phyloP scores from a whole-genome alignment of 2,329 filamentous ascomycete genomes.

The Pseudogymnoascus sp. region DNA sequence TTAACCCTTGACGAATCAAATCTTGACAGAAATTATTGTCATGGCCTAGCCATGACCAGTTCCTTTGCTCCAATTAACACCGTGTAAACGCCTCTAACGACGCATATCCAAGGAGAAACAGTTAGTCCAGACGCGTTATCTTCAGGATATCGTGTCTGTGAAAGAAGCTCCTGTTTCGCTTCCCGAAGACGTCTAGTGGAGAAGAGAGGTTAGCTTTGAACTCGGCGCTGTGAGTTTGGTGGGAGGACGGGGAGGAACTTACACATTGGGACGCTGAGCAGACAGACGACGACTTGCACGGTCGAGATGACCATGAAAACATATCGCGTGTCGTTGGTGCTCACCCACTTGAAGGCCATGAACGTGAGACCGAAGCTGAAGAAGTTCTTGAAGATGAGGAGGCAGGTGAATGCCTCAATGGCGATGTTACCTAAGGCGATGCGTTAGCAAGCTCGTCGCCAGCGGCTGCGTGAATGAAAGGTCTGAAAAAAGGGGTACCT shows the following conservation, averaged over 20 bases:
- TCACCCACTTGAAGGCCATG: conserved; percentile 74
- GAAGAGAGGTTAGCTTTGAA: conserved; percentile 10
- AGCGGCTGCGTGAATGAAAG: neutral
- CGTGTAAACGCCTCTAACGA: neutral
- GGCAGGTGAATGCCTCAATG: conserved; percentile 81
- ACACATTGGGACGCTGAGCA: conserved; percentile 71
- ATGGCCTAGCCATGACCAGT: neutral
- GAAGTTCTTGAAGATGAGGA: conserved; percentile 91
- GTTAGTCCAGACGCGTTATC: conserved; percentile 10
- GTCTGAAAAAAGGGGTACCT: conserved; percentile 31
- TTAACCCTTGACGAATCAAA: neutral
- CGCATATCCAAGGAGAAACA: neutral
- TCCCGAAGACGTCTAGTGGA: conserved; percentile 64
- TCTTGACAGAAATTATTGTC: neutral
- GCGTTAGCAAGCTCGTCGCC: neutral
- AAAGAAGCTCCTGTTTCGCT: conserved; percentile 68
- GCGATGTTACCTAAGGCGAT: conserved; percentile 59
- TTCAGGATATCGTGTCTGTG: conserved; percentile 64
- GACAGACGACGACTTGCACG: conserved; percentile 71
- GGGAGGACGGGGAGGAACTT: conserved; percentile 37
- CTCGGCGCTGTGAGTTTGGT: neutral
- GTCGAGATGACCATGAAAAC: conserved; percentile 65
- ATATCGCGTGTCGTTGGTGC: conserved; percentile 48
- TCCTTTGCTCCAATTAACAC: neutral
- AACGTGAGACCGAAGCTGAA: conserved; percentile 84